Conservation (phyloP, 768 basidiomycete species). For the Astraeus odoratus region DNA sequence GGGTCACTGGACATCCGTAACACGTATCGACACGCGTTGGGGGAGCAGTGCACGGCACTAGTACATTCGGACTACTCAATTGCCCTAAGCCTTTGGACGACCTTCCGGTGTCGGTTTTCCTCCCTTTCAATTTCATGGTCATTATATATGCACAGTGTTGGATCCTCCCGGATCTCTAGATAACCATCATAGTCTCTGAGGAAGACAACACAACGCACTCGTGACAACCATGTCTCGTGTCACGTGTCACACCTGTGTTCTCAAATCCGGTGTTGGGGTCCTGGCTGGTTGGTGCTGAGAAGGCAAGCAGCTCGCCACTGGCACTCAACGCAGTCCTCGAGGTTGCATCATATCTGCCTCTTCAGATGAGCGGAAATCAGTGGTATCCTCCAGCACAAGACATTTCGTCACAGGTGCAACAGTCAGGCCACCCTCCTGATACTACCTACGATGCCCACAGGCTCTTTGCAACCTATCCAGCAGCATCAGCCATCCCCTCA, state of each 20-base stretch:
- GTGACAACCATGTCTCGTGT: no score
- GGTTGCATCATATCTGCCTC: slow-evolving; percentile 1
- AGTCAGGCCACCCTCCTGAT: slow-evolving; percentile 29
- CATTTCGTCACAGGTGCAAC: slow-evolving; percentile 5
- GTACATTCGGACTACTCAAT: no score
- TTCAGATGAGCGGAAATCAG: slow-evolving; percentile 19
- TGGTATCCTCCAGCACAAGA: slow-evolving; percentile 19
- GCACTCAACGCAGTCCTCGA: slow-evolving; percentile 1
- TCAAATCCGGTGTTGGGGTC: not conserved
- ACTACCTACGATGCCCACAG: slow-evolving; percentile 63
- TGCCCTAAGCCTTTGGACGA: no score
- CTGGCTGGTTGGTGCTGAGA: not conserved
- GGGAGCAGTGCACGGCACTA: no score
- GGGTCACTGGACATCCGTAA: no score
- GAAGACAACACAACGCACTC: no score
- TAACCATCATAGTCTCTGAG: no score
- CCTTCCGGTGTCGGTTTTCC: no score
- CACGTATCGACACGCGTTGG: no score
- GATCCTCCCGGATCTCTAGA: no score
- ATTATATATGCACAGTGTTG: no score
- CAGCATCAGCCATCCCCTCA: slow-evolving; percentile 72
- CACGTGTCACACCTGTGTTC: not conserved
- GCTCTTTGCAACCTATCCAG: slow-evolving; percentile 61
- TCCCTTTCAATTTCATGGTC: no score
- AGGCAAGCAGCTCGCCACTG: not conserved